phyloP scores from a whole-genome alignment of 306 rosid species.

The Glycine latifolia region DNA sequence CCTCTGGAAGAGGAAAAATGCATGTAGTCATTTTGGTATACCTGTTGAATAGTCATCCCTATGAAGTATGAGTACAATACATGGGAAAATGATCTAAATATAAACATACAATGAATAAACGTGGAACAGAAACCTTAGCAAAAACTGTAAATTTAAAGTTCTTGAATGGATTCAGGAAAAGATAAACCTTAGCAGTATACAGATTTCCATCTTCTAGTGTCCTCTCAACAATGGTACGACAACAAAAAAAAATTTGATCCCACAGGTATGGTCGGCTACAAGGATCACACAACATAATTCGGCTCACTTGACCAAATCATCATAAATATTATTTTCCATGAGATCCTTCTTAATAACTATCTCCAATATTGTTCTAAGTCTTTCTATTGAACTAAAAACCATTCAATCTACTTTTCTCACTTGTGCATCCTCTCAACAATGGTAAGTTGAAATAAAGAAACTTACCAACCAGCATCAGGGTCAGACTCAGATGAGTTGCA shows the following conservation, averaged over 20 bases:
- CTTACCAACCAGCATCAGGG: conserved; percentile 63
- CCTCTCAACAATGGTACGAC: not conserved
- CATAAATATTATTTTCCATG: not conserved
- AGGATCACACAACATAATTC: not conserved
- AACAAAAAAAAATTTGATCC: not conserved
- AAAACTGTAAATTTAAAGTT: conserved; percentile 5
- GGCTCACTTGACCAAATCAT: not conserved
- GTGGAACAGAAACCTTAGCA: not conserved
- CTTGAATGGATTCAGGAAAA: not conserved
- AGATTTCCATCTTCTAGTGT: not conserved
- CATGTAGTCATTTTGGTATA: conserved; percentile 65
- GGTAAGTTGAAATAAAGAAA: conserved; percentile 32
- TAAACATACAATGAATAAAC: not conserved
- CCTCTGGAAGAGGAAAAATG: conserved; percentile 62
- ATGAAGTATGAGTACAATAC: conserved; percentile 18
- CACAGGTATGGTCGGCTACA: not conserved
- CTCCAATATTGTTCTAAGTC: not conserved
- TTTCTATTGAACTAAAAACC: not conserved
- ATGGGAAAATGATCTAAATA: conserved; percentile 12
- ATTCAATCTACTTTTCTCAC: not conserved
- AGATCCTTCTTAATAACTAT: not conserved
- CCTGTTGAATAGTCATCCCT: conserved; percentile 54
- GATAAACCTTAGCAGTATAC: not conserved
- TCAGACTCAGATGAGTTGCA: conserved; percentile 56
- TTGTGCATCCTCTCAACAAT: not conserved